phyloP scores from a whole-genome alignment of 2,329 filamentous ascomycete genomes.

The Aspergillus quadricinctus region DNA sequence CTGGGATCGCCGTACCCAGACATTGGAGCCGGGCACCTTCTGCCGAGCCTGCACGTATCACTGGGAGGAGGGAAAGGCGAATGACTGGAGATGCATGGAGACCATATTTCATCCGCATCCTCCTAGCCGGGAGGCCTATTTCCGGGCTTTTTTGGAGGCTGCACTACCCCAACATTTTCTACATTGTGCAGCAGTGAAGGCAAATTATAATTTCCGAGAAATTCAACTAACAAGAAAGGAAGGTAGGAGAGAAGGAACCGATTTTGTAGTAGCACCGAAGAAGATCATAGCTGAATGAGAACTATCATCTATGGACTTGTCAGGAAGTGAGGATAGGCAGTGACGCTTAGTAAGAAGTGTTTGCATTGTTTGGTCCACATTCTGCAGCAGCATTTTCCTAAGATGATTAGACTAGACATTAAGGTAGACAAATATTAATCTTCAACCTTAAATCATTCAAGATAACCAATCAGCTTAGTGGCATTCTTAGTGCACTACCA shows the following conservation, averaged over 20 bases:
- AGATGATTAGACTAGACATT: too few relatives aligned
- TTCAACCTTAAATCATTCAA: too few relatives aligned
- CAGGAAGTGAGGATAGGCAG: background rate
- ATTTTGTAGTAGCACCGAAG: background rate
- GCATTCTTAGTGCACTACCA: too few relatives aligned
- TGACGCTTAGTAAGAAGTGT: too few relatives aligned
- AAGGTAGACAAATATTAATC: too few relatives aligned
- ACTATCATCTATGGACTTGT: background rate
- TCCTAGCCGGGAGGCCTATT: background rate
- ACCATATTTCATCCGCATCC: background rate
- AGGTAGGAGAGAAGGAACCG: background rate
- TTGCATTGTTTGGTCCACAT: too few relatives aligned
- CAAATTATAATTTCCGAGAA: background rate
- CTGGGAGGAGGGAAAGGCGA: background rate
- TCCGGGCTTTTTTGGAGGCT: conserved; percentile 1
- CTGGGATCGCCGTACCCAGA: conserved; percentile 4
- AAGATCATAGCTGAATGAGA: background rate
- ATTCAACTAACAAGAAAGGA: background rate
- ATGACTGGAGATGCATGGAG: background rate
- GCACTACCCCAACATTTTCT: conserved; percentile 1
- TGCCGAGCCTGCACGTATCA: conserved; percentile 9
- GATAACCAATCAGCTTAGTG: too few relatives aligned
- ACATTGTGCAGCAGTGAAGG: background rate
- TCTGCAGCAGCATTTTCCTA: too few relatives aligned
- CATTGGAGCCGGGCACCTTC: conserved; percentile 4